A percentile compares a stretch with the other conserved stretches of the same genome.
phyloP scores from a whole-genome alignment of 176 grass and related monocot genomes.

The Aegilops umbellulata region DNA sequence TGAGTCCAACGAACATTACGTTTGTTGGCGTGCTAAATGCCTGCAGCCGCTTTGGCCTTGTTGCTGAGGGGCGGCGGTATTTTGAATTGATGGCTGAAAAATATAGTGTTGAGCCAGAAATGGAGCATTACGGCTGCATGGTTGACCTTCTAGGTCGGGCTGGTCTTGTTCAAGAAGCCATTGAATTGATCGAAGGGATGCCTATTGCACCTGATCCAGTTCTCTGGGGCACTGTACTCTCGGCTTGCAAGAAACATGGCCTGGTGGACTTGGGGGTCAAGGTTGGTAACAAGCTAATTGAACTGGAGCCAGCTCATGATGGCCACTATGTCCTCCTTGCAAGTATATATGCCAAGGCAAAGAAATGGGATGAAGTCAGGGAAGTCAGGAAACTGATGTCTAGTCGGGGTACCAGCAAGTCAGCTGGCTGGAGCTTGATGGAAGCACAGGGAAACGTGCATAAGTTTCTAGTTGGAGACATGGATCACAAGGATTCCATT shows the following conservation, averaged over 20 bases:
- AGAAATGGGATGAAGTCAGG: slow-evolving; percentile 68
- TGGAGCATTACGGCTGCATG: slow-evolving; percentile 76
- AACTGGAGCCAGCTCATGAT: slow-evolving; percentile 62
- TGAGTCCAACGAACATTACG: slow-evolving; percentile 54
- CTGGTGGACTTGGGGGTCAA: slow-evolving; percentile 49
- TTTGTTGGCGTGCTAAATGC: slow-evolving; percentile 76
- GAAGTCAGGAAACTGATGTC: slow-evolving; percentile 65
- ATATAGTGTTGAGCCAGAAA: slow-evolving; percentile 52
- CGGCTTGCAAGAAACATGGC: slow-evolving; percentile 64
- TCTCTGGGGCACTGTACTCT: slow-evolving; percentile 61
- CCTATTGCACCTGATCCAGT: slow-evolving; percentile 51
- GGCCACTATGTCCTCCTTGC: slow-evolving; percentile 70
- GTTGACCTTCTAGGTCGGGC: slow-evolving; percentile 68
- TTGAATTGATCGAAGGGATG: slow-evolving; percentile 72
- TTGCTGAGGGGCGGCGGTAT: slow-evolving; percentile 39
- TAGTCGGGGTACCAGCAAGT: slow-evolving; percentile 52
- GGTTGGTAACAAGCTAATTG: slow-evolving; percentile 62
- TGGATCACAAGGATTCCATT: slow-evolving; percentile 47
- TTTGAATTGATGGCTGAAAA: slow-evolving; percentile 60
- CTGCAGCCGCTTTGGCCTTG: slow-evolving; percentile 63
- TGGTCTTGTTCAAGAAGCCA: slow-evolving; percentile 53
- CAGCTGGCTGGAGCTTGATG: slow-evolving; percentile 73
- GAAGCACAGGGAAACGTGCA: slow-evolving; percentile 60
- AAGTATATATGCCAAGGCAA: slow-evolving; percentile 56
- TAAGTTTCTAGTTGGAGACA: slow-evolving; percentile 69